Base-by-base conservation (phyloP, 106 monocot genomes). In the Acorus calamus region DNA sequence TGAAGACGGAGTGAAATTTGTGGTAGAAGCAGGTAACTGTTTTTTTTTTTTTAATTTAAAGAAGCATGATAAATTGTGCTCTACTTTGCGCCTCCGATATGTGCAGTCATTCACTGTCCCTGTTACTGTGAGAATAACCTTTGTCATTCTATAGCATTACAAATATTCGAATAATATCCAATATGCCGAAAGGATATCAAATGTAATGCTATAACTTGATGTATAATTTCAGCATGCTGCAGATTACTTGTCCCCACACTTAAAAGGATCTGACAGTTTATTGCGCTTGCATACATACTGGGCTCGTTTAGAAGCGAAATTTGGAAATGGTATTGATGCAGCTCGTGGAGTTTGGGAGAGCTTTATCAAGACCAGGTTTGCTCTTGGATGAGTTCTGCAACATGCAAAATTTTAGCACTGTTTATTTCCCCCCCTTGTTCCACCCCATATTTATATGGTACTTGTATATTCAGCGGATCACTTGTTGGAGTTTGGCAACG, bases 261-360 rank as follows among this genome's bases (percentile, higher is more conserved):
- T 71, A 10, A 52, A 85, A 55, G 73, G 65, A 9, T 47, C 49
- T 10, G 78, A 88, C 62, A 81, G 81, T 76, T 52, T 92, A 56
- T 54, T 98, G 57, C 74, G 44, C 51, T 52, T 98, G 53, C 69
- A 92, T 71, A 63, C 72, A 64, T 98, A 98, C 55, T 98, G 98
- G 98, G 80, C 98, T 48, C 78, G 71, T 44, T 68, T 98, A 68
- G 98, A 98, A 59, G 68, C 56, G 54, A 83, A 63, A 49, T 78
- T 98, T 65, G 85, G 85, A 71, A 77, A 92, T 47, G 92, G 86
- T 74, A 14, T 88, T 7, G 63, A 56, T 81, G 82, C 87, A 62
- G 91, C 92, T 71, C 84, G 91, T 62, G 82, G 81, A 59, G 98
- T 98, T 45, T 98, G 92, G 92, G 98, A 98, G 78, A 83, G 68